A percentile compares a stretch with the other conserved stretches of the same genome.
These are phyloP conservation scores for Gymnopilus dilepis DNA, from an alignment of 768 basidiomycete genomes.

Conservation along the genomic window DNA sequence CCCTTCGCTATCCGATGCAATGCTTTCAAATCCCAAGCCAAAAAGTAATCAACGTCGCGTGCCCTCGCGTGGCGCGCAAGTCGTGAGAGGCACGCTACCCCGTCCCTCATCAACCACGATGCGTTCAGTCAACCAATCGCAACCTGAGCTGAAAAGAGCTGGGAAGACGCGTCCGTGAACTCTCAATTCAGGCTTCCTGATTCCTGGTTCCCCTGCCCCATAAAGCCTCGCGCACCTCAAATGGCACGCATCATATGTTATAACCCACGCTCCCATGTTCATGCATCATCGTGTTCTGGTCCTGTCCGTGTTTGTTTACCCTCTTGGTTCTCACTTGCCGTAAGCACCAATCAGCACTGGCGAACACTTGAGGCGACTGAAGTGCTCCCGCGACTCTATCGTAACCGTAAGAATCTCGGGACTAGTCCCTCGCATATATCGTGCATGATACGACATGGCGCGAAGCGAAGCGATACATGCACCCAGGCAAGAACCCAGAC, in stretches of 20 bases:
- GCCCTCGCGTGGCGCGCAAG: background rate
- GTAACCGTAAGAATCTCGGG: background rate
- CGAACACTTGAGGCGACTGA: background rate
- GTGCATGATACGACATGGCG: too few species aligned
- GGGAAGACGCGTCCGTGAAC: too few species aligned
- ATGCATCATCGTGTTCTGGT: too few species aligned
- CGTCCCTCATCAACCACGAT: background rate
- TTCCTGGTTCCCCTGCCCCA: background rate
- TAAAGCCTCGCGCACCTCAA: background rate
- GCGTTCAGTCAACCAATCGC: too few species aligned
- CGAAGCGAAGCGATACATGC: too few species aligned
- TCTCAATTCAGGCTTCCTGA: too few species aligned
- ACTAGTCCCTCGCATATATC: background rate
- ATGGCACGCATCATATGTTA: background rate
- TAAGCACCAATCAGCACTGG: too few species aligned
- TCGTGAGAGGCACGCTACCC: conserved; percentile 4
- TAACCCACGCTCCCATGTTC: too few species aligned
- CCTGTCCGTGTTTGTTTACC: too few species aligned
- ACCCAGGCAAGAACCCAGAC: too few species aligned
- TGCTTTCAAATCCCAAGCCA: background rate
- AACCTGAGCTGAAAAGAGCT: too few species aligned
- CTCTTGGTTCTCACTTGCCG: too few species aligned
- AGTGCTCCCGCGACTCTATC: background rate
- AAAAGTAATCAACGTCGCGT: background rate
- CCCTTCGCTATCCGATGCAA: background rate